Evolutionary conservation across 2,329 filamentous ascomycete genomes (phyloP), one percentile per base, ranked within the genome.

Genomic region (Colletotrichum destructivum): DNA sequence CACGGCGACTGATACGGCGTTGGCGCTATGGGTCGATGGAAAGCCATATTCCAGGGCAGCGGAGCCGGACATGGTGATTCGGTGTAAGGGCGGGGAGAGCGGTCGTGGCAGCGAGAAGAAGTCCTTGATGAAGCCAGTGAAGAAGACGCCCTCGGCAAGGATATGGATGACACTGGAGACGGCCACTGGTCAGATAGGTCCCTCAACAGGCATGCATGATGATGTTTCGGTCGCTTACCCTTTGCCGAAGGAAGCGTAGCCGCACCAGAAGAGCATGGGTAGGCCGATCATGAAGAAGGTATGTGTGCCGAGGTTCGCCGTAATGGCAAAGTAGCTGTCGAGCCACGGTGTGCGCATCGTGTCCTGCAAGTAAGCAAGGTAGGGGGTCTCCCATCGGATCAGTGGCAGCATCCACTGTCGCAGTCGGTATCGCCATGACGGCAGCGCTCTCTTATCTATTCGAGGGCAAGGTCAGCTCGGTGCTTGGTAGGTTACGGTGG

Each of bases 221-320:
- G 21, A 16, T 31, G 31, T 35, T 35, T 35, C 12, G 8, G 16
- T n/a, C 65, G 87, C 92, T 77, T 91, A 97, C 94, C 92, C 95
- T 85, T 96, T 93, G 66, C 94, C 96, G 75, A 97, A 89, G 74
- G 89, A 91, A 54, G 93, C 91, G 82, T 95, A 93, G 65, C 96
- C 96, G 78, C 94, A 98, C 96, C 96, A 99, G 85, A 98, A 98
- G 76, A 98, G 89, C 75, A 98, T 94, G 7, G 96, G 96, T 78
- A 99, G 85, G 70, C 94, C 93, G 75, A 98, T 89, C 95, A 98
- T 98, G 87, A 98, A 99, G 85, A 98, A 98, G 0, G 96, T 99
- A 83, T 99, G 96, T 0, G 96, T 99, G 75, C 96, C 94, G 66
- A 98, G 89, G 82, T 98, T 99, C 74, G 96, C 96, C 0, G 95